phyloP scores from a whole-genome alignment of 257 asterid species.

The Cruciata laevipes region DNA sequence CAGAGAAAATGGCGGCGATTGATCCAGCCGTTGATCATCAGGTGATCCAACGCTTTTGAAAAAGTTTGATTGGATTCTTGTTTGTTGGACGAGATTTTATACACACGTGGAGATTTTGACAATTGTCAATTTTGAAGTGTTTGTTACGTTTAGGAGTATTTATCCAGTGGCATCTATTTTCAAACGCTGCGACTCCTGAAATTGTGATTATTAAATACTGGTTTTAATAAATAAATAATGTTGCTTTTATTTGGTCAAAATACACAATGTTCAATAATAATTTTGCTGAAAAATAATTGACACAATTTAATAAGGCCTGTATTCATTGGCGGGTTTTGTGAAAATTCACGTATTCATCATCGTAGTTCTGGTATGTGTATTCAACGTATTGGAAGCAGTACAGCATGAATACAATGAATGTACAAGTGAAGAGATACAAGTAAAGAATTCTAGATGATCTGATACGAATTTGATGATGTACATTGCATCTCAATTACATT shows the following conservation, averaged over 20 bases:
- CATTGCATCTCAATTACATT: not conserved
- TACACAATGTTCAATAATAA: too few species aligned
- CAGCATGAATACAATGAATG: not conserved
- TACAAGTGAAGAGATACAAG: not conserved
- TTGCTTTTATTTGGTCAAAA: too few species aligned
- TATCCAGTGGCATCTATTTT: too few species aligned
- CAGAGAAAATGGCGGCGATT: not conserved
- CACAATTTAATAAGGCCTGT: too few species aligned
- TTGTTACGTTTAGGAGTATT: not conserved
- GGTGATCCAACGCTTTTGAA: not conserved
- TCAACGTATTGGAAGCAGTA: not conserved
- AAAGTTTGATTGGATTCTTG: not conserved
- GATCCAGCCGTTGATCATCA: not conserved
- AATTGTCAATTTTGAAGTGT: not conserved
- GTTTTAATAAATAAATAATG: too few species aligned
- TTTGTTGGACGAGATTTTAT: not conserved
- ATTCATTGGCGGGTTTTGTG: too few species aligned
- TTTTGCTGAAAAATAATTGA: too few species aligned
- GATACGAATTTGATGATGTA: too few species aligned
- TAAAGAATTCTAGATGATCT: not conserved
- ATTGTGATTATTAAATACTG: too few species aligned
- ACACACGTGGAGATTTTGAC: not conserved
- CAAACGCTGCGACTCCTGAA: not conserved
- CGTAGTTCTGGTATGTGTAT: too few species aligned
- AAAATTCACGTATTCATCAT: too few species aligned